Conservation (phyloP, 192 early-diverging fungal genomes). For the Pilobolus umbonatus region DNA sequence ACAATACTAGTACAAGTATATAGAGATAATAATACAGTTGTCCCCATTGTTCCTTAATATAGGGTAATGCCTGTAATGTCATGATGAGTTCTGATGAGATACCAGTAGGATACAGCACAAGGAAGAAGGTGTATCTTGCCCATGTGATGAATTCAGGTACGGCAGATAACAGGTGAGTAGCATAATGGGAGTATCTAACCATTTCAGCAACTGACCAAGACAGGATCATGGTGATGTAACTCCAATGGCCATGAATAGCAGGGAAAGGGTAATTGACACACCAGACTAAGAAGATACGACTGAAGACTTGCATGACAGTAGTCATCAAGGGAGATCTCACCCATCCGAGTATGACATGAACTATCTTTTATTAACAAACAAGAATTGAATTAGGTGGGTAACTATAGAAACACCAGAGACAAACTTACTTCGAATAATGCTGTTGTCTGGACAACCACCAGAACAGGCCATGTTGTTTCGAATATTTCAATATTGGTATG, state of each 20-base stretch:
- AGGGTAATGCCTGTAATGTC: constrained; percentile 66
- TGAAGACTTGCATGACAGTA: constrained; percentile 82
- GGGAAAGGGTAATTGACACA: constrained; percentile 67
- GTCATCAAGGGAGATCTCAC: constrained; percentile 80
- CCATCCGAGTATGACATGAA: too few relatives aligned
- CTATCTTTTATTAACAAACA: constrained; percentile 8
- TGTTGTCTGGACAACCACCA: constrained; percentile 74
- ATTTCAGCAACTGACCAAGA: constrained; percentile 93
- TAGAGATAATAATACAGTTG: constrained; percentile 56
- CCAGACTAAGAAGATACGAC: constrained; percentile 84
- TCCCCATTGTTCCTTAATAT: constrained; percentile 43
- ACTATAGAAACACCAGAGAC: constrained; percentile 13
- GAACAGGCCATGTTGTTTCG: constrained; percentile 53
- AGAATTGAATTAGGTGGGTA: background rate
- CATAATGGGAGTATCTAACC: constrained; percentile 91
- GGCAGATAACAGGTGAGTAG: constrained; percentile 58
- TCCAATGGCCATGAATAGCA: constrained; percentile 59
- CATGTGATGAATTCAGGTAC: constrained; percentile 57
- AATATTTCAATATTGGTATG: constrained; percentile 60
- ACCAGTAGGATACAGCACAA: constrained; percentile 87
- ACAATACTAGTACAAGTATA: constrained; percentile 54
- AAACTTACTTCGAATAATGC: constrained; percentile 76
- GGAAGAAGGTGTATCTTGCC: constrained; percentile 92
- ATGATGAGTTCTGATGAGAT: constrained; percentile 79
- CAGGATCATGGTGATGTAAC: constrained; percentile 76